Evolutionary conservation across 805 yeast species (phyloP), one percentile per base, ranked within the genome.

Genomic region (Candida adriatica): DNA sequence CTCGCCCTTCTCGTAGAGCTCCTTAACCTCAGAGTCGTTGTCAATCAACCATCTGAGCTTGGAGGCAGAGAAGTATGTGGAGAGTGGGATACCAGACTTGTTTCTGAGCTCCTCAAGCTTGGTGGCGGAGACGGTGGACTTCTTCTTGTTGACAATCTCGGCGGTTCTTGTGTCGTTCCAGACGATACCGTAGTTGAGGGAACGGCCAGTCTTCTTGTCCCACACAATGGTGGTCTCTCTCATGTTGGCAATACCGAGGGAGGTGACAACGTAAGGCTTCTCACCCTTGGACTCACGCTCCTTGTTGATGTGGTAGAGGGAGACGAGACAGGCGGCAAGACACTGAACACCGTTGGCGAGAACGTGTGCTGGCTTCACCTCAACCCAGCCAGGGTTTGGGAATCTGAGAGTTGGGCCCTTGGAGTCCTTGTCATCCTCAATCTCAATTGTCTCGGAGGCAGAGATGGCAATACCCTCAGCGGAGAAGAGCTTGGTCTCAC

Each of bases 151-250:
- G 32, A 86, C 87, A 29, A 83, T 69, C 13, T 67, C 74, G 8
- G 82, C 61, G 24, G 94, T 90, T 52, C 97, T 73, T 24, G 94
- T 83, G 61, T 88, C 97, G 41, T 90, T 84, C 97, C 97, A 88
- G 22, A 88, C 94, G 55, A 88, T 85, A 50, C 96, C 96, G 34
- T 62, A 62, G 54, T 83, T 79, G 52, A 79, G 71, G 34, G 86
- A 70, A 4, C 95, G 94, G 24, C 96, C 96, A 2, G 96, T 86
- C 32, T 65, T 65, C 43, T 76, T 70, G 35, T 86, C 79, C 96
- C 96, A 88, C 29, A 88, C 77, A 33, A 81, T 69, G 18, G 95
- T 80, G 26, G 97, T 88, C 61, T 88, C 97, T 54, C 97, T 74
- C 92, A 90, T 94, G 60, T 87, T 90, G 31, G 96, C 92, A 45